Conservation (phyloP, 164 flowering plant genomes). For the Taxillus chinensis region DNA sequence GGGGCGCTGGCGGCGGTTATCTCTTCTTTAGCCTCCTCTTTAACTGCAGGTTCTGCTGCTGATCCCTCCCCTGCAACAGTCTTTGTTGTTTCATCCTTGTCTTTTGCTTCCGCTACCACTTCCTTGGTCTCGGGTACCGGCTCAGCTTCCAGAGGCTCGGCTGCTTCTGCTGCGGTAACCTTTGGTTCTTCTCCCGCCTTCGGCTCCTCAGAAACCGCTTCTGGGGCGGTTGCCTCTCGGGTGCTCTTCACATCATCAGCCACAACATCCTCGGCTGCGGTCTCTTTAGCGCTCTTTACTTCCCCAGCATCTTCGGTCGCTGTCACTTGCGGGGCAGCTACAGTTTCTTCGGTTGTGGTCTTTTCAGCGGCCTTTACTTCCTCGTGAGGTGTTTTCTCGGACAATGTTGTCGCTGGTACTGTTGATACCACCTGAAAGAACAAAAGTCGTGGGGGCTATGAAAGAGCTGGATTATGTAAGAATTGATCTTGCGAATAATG, state of each 20-base stretch:
- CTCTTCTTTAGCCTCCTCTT: neutral
- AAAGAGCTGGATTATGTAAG: neutral
- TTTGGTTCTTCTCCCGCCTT: neutral
- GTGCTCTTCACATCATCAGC: too few species aligned
- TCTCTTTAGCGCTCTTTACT: too few species aligned
- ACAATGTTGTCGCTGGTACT: neutral
- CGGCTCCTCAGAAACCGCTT: neutral
- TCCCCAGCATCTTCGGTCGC: too few species aligned
- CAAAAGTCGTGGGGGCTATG: too few species aligned
- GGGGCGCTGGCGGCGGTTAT: neutral
- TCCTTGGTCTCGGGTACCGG: neutral
- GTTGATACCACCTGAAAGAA: neutral
- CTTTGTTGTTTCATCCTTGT: neutral
- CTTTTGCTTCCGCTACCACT: neutral
- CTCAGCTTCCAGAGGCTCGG: neutral
- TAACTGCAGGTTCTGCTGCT: neutral
- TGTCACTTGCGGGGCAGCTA: neutral
- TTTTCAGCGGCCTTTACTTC: neutral
- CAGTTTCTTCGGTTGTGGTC: neutral
- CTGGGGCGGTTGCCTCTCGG: neutral
- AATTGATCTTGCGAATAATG: neutral
- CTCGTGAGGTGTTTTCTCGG: neutral
- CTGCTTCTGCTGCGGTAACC: too few species aligned
- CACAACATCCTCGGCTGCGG: too few species aligned
- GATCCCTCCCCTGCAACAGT: neutral